These are phyloP conservation scores for Termitomyces titanicus DNA, from an alignment of 768 basidiomycete genomes.

Conservation along the genomic window DNA sequence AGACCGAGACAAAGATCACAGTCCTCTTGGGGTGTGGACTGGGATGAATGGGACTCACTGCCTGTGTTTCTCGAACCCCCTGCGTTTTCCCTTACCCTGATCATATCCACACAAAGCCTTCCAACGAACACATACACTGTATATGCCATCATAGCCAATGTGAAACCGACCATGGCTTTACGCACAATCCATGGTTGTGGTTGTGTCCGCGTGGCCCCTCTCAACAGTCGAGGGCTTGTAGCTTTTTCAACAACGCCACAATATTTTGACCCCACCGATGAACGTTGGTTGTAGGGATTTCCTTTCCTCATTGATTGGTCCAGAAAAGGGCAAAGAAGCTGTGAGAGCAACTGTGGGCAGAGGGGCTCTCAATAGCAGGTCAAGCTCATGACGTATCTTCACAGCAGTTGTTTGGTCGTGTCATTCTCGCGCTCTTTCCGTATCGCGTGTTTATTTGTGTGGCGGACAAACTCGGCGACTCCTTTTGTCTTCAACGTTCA, in stretches of 20 bases:
- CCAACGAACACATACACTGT: conserved; percentile 76
- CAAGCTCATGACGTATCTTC: conserved; percentile 12
- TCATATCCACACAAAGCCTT: conserved; percentile 66
- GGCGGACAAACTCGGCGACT: too few relatives aligned
- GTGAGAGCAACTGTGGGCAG: neutral
- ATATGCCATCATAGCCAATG: conserved; percentile 61
- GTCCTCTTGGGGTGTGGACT: neutral
- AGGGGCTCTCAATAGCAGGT: neutral
- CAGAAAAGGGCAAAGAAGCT: neutral
- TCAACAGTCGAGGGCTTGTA: conserved; percentile 32
- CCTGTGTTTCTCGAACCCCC: conserved; percentile 52
- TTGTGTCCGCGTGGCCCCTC: conserved; percentile 37
- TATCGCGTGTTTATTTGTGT: too few relatives aligned
- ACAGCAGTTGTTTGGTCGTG: conserved; percentile 7
- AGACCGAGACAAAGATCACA: neutral
- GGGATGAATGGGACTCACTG: conserved; percentile 47
- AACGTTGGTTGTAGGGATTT: neutral
- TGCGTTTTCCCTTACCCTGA: conserved; percentile 40
- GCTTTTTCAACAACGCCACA: conserved; percentile 57
- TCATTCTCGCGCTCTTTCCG: neutral
- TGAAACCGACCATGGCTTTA: conserved; percentile 64
- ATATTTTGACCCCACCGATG: conserved; percentile 22
- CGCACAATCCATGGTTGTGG: conserved; percentile 73
- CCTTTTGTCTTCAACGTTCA: neutral
- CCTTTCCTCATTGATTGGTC: neutral